These are phyloP conservation scores for Scedosporium dehoogii DNA, from an alignment of 2,329 filamentous ascomycete species.

Conservation along the genomic window DNA sequence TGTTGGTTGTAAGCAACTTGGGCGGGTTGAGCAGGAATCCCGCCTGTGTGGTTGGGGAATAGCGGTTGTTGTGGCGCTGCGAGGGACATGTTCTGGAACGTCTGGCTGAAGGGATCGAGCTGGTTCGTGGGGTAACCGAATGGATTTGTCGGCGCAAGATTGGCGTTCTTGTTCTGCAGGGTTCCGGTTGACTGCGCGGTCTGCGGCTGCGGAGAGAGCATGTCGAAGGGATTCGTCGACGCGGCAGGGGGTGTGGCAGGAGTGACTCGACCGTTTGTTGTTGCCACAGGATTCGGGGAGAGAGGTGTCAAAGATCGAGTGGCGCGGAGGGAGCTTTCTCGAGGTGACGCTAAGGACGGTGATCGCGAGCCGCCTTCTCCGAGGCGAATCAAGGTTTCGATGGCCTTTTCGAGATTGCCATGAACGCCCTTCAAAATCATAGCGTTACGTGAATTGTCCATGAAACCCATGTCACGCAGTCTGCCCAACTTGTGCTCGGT, in stretches of 20 bases:
- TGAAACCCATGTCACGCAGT: slow-evolving; percentile 86
- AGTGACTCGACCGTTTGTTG: slow-evolving; percentile 16
- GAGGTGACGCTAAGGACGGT: slow-evolving; percentile 30
- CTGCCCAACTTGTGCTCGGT: slow-evolving; percentile 67
- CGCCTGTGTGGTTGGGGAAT: slow-evolving; percentile 70
- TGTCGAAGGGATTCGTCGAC: slow-evolving; percentile 62
- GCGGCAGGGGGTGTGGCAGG: slow-evolving; percentile 29
- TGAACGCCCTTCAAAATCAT: slow-evolving; percentile 73
- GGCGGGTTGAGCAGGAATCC: slow-evolving; percentile 31
- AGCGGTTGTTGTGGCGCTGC: slow-evolving; percentile 46
- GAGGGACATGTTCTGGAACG: slow-evolving; percentile 68
- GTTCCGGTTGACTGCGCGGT: slow-evolving; percentile 57
- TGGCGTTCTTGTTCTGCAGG: slow-evolving; percentile 47
- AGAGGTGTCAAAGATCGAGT: slow-evolving; percentile 47
- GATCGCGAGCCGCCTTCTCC: slow-evolving; percentile 54
- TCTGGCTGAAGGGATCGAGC: slow-evolving; percentile 45
- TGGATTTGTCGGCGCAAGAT: slow-evolving; percentile 54
- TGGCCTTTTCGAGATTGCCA: slow-evolving; percentile 75
- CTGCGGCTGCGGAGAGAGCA: slow-evolving; percentile 44
- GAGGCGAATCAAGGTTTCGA: slow-evolving; percentile 74
- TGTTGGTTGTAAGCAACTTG: slow-evolving; percentile 18
- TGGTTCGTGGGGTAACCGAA: slow-evolving; percentile 44
- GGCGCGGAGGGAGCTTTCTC: slow-evolving; percentile 35
- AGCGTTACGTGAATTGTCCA: slow-evolving; percentile 70
- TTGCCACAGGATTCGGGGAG: slow-evolving; percentile 20